Percentiles rank a stretch among this genome's conserved stretches.
Conservation (phyloP, 192 early-diverging fungal species). For the Haplosporangium gracile region DNA sequence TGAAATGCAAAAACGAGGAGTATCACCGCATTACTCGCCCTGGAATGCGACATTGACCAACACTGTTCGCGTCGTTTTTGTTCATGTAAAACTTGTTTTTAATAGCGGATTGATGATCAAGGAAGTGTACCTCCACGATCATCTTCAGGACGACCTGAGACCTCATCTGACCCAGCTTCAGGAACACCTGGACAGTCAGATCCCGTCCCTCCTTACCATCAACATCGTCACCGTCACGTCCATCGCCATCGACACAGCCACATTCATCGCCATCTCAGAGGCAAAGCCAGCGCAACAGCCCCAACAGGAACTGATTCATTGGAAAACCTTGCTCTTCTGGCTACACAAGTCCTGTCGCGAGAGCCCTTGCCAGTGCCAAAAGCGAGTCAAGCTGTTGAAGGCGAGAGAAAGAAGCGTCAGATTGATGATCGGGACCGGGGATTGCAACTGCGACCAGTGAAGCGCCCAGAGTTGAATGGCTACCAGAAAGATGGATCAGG, state of each 20-base stretch:
- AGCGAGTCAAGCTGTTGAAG: neutral
- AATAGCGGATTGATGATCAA: slow-evolving; percentile 21
- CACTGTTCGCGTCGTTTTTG: neutral
- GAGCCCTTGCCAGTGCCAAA: slow-evolving; percentile 43
- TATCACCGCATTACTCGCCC: neutral
- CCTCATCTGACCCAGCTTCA: neutral
- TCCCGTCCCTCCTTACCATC: slow-evolving; percentile 9
- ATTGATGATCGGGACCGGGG: slow-evolving; percentile 26
- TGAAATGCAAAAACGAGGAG: neutral
- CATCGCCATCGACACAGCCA: slow-evolving; percentile 48
- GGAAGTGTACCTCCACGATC: neutral
- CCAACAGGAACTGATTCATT: slow-evolving; percentile 26
- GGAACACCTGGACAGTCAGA: neutral
- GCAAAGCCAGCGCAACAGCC: neutral
- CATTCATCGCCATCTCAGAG: slow-evolving; percentile 35
- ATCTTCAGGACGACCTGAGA: neutral
- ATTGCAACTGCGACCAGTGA: slow-evolving; percentile 31
- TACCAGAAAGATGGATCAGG: neutral
- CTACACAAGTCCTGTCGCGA: slow-evolving; percentile 27
- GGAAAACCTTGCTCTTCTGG: slow-evolving; percentile 38
- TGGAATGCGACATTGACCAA: neutral
- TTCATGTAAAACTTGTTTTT: neutral
- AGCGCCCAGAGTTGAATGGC: slow-evolving; percentile 12
- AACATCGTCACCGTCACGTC: slow-evolving; percentile 44
- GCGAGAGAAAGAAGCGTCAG: slow-evolving; percentile 18